phyloP scores from a whole-genome alignment of 129 eudicot genomes.

The Erigeron canadensis region DNA sequence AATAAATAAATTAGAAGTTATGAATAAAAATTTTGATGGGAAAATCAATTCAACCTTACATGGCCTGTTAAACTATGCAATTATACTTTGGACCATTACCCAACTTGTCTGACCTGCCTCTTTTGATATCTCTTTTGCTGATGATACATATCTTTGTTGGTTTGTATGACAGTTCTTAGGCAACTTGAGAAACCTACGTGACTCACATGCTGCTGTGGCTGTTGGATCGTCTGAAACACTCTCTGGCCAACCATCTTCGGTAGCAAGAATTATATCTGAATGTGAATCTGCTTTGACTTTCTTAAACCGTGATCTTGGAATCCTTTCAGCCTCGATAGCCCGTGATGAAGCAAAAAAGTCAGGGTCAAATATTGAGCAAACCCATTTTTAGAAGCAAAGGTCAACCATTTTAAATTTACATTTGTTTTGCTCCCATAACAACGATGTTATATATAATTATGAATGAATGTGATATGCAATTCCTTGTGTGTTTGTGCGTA shows the following conservation, averaged over 20 bases:
- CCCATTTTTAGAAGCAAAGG: slow-evolving; percentile 17
- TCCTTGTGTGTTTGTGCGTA: background rate
- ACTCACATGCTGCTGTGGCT: slow-evolving; percentile 91
- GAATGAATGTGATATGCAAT: background rate
- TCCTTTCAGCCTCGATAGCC: slow-evolving; percentile 94
- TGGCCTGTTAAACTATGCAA: too few relatives aligned
- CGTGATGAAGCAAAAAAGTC: slow-evolving; percentile 70
- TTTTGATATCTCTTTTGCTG: too few relatives aligned
- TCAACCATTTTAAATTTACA: slow-evolving; percentile 15
- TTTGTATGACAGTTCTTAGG: slow-evolving; percentile 68
- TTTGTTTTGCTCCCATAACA: slow-evolving; percentile 19
- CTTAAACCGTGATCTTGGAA: slow-evolving; percentile 83
- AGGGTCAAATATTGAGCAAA: slow-evolving; percentile 32
- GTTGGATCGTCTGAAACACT: slow-evolving; percentile 88
- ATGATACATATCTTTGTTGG: too few relatives aligned
- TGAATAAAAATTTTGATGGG: too few relatives aligned
- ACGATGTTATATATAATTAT: slow-evolving; percentile 17
- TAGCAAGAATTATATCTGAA: slow-evolving; percentile 83
- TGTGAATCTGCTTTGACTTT: slow-evolving; percentile 87
- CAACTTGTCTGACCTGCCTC: background rate
- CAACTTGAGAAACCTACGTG: slow-evolving; percentile 92
- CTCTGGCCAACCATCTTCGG: slow-evolving; percentile 84
- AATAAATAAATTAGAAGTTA: too few relatives aligned
- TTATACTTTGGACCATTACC: background rate
- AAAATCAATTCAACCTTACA: too few relatives aligned